Percentiles rank a stretch among this genome's conserved stretches.
These are phyloP conservation scores for Hypsizygus marmoreus DNA, from an alignment of 768 basidiomycete genomes.

Conservation along the genomic window DNA sequence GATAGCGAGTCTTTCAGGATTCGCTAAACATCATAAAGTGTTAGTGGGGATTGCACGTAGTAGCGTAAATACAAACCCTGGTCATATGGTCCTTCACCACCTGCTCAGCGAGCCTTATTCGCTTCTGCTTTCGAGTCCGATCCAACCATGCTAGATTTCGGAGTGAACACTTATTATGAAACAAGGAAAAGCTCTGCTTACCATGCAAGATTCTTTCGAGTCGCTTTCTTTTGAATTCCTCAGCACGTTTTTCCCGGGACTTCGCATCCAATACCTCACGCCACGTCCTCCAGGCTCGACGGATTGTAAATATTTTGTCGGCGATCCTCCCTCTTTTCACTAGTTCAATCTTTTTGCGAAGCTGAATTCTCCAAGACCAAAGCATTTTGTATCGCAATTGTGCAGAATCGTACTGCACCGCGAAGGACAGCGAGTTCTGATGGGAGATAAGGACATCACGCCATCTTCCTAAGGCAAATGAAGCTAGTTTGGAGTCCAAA, in stretches of 20 bases:
- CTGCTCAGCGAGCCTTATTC: conserved; percentile 45
- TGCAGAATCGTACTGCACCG: conserved; percentile 48
- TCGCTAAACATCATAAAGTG: conserved; percentile 40
- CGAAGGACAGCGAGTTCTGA: conserved; percentile 48
- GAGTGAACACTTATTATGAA: background rate
- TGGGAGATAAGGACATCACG: conserved; percentile 40
- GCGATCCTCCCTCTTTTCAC: conserved; percentile 57
- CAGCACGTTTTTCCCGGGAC: conserved; percentile 44
- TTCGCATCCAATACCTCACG: conserved; percentile 44
- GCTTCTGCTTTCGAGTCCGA: conserved; percentile 36
- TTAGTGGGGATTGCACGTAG: background rate
- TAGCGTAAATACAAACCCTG: conserved; percentile 43
- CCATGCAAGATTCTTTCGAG: conserved; percentile 23
- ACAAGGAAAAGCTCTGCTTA: too few species aligned
- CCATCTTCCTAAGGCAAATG: conserved; percentile 48
- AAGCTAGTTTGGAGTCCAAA: conserved; percentile 38
- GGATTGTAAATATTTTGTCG: conserved; percentile 49
- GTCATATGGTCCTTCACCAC: conserved; percentile 38
- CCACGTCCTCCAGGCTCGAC: conserved; percentile 53
- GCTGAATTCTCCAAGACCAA: conserved; percentile 55
- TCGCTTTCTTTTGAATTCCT: conserved; percentile 41
- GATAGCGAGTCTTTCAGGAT: conserved; percentile 47
- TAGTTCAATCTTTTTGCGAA: conserved; percentile 50
- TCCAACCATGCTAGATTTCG: conserved; percentile 48
- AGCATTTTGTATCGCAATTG: conserved; percentile 44